A percentile compares a stretch with the other conserved stretches of the same genome.
phyloP scores from a whole-genome alignment of 2,329 filamentous ascomycete genomes.

The Dactylellina sp. region DNA sequence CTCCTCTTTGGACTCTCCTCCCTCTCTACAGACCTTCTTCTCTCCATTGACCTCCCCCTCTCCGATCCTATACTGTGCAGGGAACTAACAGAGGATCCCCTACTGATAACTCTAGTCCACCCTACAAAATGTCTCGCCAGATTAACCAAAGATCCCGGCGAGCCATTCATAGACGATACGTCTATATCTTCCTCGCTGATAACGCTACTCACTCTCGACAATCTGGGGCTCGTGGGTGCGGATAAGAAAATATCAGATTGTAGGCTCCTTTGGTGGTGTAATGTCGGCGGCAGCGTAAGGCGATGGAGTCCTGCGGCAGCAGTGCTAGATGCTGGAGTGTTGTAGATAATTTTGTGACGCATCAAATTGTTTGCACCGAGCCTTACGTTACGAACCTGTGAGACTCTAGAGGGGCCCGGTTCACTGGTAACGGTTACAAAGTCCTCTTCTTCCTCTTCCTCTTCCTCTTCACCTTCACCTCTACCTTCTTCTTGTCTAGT shows the following conservation, averaged over 20 bases:
- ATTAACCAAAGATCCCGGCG: constrained; percentile 46
- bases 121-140: constrained; percentile 27
- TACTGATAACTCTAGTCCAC: constrained; percentile 33
- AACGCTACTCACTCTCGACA: constrained; percentile 41
- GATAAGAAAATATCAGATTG: constrained; percentile 42
- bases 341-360: constrained; percentile 51
- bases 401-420: constrained; percentile 34
- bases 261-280: background rate
- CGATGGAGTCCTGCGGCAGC: constrained; percentile 23
- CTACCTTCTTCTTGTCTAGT: too few relatives aligned
- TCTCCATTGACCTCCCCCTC: constrained; percentile 37
- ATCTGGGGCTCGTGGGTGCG: constrained; percentile 42
- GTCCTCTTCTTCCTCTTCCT: constrained; percentile 27
- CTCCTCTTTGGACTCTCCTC: constrained; percentile 21
- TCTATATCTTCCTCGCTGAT: constrained; percentile 32
- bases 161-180: constrained; percentile 33
- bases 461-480: background rate
- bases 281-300: constrained; percentile 3
- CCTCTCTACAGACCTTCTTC: constrained; percentile 28
- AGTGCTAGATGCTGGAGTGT: constrained; percentile 40
- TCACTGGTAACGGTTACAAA: constrained; percentile 45
- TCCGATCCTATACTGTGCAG: constrained; percentile 11
- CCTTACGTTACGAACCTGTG: constrained; percentile 2
- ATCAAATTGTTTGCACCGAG: constrained; percentile 16
- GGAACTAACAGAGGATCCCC: constrained; percentile 43